Evolutionary conservation across 805 yeast species (phyloP).

Genomic region (Suhomyces prunicola): DNA sequence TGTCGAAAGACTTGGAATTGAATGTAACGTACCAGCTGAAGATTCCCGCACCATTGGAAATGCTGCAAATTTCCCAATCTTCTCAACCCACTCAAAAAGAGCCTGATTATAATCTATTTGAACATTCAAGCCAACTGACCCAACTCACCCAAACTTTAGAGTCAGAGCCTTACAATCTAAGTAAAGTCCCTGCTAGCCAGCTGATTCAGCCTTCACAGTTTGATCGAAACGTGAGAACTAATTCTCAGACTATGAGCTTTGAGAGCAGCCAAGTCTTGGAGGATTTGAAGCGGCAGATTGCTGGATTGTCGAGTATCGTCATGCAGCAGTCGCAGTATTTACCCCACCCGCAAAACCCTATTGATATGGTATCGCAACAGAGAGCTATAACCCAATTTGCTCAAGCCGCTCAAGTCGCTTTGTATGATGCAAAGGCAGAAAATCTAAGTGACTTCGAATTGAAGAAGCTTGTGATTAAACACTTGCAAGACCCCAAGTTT

Average conservation of each 20-base stretch:
- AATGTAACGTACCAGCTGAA: neutral
- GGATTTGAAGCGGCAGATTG: neutral
- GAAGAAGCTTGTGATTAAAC: slow-evolving; percentile 1
- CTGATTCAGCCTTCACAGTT: neutral
- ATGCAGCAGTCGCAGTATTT: neutral
- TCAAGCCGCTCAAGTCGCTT: neutral
- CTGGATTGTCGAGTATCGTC: neutral
- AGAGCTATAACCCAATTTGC: neutral
- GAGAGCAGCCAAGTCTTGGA: neutral
- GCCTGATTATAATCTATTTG: neutral
- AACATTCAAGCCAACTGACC: neutral
- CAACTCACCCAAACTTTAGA: neutral
- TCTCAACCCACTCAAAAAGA: neutral
- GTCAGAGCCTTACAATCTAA: neutral
- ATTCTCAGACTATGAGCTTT: neutral
- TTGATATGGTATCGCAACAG: neutral
- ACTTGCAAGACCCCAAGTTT: slow-evolving; percentile 14
- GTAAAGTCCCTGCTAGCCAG: neutral
- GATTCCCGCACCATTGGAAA: neutral
- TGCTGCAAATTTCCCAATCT: neutral
- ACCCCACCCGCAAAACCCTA: neutral
- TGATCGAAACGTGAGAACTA: neutral
- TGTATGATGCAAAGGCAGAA: neutral
- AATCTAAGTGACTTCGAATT: neutral
- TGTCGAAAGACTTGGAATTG: slow-evolving; percentile 6